Evolutionary conservation across 345 rosid species (phyloP).

Genomic region (Lepidium aucheri): DNA sequence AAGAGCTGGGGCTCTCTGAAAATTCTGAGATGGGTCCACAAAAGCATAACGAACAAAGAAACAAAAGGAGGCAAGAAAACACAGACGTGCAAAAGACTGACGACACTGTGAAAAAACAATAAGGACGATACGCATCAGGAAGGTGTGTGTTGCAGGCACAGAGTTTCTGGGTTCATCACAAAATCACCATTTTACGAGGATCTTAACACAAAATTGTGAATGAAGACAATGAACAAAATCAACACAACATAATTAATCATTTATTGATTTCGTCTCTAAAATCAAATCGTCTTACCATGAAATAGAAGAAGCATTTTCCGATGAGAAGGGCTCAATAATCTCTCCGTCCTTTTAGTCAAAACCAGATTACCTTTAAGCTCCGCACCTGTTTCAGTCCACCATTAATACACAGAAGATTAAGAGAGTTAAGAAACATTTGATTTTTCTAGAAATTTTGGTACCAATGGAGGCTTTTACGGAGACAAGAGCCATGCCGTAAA

Average conservation of each 20-base stretch:
- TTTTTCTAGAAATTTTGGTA: neutral
- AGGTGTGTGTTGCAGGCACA: slow-evolving; percentile 8
- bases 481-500: slow-evolving; percentile 10
- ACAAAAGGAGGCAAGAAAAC: slow-evolving; percentile 27
- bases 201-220: slow-evolving; percentile 3
- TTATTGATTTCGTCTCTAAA: neutral
- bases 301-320: slow-evolving; percentile 48
- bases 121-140: slow-evolving; percentile 26
- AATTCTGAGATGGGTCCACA: slow-evolving; percentile 9
- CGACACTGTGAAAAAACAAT: slow-evolving; percentile 10
- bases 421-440: neutral
- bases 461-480: neutral
- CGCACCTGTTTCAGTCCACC: neutral
- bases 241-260: neutral
- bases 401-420: neutral
- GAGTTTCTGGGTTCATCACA: neutral
- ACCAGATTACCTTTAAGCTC: neutral
- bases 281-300: slow-evolving; percentile 23
- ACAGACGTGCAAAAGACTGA: slow-evolving; percentile 38
- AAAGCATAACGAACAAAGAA: slow-evolving; percentile 18
- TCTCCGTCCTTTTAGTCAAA: slow-evolving; percentile 3
- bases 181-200: slow-evolving; percentile 11
- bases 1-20: neutral
- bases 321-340: slow-evolving; percentile 11
- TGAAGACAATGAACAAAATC: neutral